Percentiles rank a stretch among this genome's conserved stretches.
phyloP scores from a whole-genome alignment of 2,329 filamentous ascomycete species.

The Diaporthe destruens region DNA sequence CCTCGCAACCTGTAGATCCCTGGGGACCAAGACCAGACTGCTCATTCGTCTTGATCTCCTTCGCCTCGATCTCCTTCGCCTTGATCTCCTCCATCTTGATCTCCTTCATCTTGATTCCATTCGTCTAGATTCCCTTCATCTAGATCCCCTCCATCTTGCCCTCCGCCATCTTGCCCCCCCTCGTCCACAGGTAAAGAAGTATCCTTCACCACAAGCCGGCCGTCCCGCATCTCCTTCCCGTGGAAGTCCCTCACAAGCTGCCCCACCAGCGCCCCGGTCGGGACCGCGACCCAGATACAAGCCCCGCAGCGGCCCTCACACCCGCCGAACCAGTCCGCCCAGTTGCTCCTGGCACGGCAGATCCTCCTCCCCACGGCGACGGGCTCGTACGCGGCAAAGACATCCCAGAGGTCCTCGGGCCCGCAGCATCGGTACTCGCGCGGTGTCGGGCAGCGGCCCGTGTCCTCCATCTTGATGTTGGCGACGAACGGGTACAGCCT shows the following conservation, averaged over 20 bases:
- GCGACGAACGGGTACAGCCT: background rate
- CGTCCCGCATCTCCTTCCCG: background rate
- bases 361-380: background rate
- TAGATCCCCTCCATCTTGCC: no score
- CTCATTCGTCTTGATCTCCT: no score
- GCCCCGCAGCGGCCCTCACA: background rate
- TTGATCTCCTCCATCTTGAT: no score
- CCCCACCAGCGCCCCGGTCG: background rate
- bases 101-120: no score
- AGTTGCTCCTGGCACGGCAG: background rate
- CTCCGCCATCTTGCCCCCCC: no score
- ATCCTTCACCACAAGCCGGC: slow-evolving; percentile 10
- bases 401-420: background rate
- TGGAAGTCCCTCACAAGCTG: slow-evolving; percentile 3
- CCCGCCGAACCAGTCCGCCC: background rate
- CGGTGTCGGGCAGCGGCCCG: background rate
- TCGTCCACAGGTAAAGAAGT: background rate
- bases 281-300: slow-evolving; percentile 8
- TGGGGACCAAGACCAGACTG: no score
- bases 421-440: slow-evolving; percentile 6
- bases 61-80: no score
- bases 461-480: slow-evolving; percentile 6
- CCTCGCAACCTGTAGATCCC: no score
- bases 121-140: no score
- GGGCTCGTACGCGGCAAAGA: slow-evolving; percentile 1